Base-by-base conservation (phyloP, 2,329 filamentous ascomycete genomes). In the Zymoseptoria pseudotritici region DNA sequence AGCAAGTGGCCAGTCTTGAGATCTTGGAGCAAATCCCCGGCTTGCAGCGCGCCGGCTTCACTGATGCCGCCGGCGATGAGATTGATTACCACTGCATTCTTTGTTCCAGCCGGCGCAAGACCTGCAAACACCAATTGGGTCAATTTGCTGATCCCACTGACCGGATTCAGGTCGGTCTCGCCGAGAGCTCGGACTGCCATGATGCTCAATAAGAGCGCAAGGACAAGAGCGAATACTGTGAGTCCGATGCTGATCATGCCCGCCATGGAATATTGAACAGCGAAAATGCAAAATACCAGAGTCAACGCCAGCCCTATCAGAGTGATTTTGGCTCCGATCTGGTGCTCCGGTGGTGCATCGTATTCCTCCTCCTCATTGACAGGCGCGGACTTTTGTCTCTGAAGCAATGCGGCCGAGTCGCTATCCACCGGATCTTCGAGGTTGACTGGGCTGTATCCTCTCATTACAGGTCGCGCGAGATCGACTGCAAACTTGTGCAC, bases 21-120 rank as follows among this genome's bases (percentile, higher is more conserved):
- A 72, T 99, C 94, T 73, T 99, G 94, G 83, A 99, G 90, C 58
- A 99, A 84, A 74, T 99, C 94, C 8, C 94, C 94, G 2, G 94
- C 93, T 78, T 99, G 94, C 4, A 97, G 80, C 3, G 94, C 94
- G 4, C 94, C 89, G 3, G 87, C 86, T 73, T 92, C 89, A 10
- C 85, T 88, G 29, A 99, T 87, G 0, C 94, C 94, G 8, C 94
- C 94, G 0, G 93, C 94, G 6, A 99, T 86, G 1, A 99, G 83
- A 71, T 99, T 99, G 71, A 97, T 96, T 58, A 96, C 82, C n/a
- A 99, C 87, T 11, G 91, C 90, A 50, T 91, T 91, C 67, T 88
- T 88, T 69, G 90, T 86, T 0, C 86, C 85, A 58, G 88, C 80
- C 0, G 94, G 92, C 2, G 95, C 91, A 49, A 95, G 89, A 55